A percentile compares a stretch with the other conserved stretches of the same genome.
Conservation (phyloP, 306 rosid genomes). For the Lablab purpureus region DNA sequence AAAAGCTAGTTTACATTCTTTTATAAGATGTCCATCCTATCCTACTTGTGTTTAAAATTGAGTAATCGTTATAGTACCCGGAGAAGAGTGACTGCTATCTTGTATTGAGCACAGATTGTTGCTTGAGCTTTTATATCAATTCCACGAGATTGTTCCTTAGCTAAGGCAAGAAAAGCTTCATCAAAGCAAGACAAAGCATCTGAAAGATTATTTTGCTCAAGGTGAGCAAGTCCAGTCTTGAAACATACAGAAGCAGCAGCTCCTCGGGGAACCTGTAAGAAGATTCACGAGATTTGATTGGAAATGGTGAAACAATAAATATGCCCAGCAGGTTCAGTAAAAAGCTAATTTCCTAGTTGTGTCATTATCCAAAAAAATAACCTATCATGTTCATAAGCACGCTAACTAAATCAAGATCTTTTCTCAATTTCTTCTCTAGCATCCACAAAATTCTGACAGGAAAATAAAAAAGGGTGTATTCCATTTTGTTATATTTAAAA, state of each 20-base stretch:
- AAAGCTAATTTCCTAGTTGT: background rate
- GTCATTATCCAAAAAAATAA: slow-evolving; percentile 32
- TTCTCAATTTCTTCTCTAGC: slow-evolving; percentile 28
- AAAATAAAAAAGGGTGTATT: slow-evolving; percentile 10
- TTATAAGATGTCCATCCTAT: slow-evolving; percentile 15
- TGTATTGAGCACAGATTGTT: slow-evolving; percentile 96
- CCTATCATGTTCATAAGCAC: slow-evolving; percentile 7
- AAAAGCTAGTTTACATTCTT: slow-evolving; percentile 19
- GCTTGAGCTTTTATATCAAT: slow-evolving; percentile 98
- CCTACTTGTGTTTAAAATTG: slow-evolving; percentile 6
- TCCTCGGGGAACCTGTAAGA: slow-evolving; percentile 92
- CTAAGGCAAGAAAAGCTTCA: slow-evolving; percentile 94
- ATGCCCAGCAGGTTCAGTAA: slow-evolving; percentile 2
- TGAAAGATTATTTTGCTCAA: slow-evolving; percentile 91
- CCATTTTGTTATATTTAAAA: slow-evolving; percentile 29
- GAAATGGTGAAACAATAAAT: slow-evolving; percentile 2
- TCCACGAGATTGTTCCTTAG: slow-evolving; percentile 96
- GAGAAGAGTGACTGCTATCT: slow-evolving; percentile 93
- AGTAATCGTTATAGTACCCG: slow-evolving; percentile 78
- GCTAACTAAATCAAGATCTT: slow-evolving; percentile 22
- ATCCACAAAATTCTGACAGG: slow-evolving; percentile 1
- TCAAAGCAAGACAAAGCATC: slow-evolving; percentile 96
- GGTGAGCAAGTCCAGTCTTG: slow-evolving; percentile 95
- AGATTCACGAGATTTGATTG: slow-evolving; percentile 39
- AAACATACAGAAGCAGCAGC: slow-evolving; percentile 90